Percentiles rank a stretch among this genome's conserved stretches.
These are phyloP conservation scores for Suillus sp. DNA, from an alignment of 768 basidiomycete species.

Conservation along the genomic window DNA sequence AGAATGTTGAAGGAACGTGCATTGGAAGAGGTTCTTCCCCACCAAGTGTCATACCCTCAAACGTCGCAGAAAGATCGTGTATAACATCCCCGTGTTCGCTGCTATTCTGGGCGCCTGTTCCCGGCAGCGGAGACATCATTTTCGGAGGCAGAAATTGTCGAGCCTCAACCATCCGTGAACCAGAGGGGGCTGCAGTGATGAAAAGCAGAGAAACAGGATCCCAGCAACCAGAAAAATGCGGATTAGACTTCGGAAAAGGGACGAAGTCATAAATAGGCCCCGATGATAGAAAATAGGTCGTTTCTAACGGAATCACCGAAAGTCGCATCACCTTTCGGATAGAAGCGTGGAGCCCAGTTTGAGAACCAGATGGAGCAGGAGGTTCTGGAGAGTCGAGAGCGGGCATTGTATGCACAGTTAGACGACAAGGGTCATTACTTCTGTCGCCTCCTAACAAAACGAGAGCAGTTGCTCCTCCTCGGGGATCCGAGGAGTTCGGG, in stretches of 20 bases:
- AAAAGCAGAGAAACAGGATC: slow-evolving; percentile 73
- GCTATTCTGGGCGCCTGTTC: slow-evolving; percentile 3
- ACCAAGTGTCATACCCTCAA: slow-evolving; percentile 13
- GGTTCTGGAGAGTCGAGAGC: slow-evolving; percentile 57
- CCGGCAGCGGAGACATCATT: slow-evolving; percentile 32
- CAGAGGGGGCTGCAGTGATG: slow-evolving; percentile 52
- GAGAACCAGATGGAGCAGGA: slow-evolving; percentile 33
- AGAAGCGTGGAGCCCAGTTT: slow-evolving; percentile 34
- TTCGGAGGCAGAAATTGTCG: slow-evolving; percentile 72
- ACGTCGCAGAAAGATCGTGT: slow-evolving; percentile 3
- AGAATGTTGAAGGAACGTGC: slow-evolving; percentile 28
- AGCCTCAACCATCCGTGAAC: slow-evolving; percentile 56
- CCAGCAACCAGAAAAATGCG: slow-evolving; percentile 66
- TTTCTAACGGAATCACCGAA: slow-evolving; percentile 50
- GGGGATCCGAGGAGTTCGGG: slow-evolving; percentile 61
- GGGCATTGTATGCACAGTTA: slow-evolving; percentile 72
- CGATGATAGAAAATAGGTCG: slow-evolving; percentile 59
- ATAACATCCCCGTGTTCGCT: background rate
- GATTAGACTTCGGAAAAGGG: slow-evolving; percentile 67
- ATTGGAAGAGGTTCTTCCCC: slow-evolving; percentile 6
- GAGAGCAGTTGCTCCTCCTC: slow-evolving; percentile 73
- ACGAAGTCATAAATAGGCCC: slow-evolving; percentile 77
- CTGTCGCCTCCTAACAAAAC: slow-evolving; percentile 77
- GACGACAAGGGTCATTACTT: slow-evolving; percentile 53
- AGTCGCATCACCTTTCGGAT: slow-evolving; percentile 66